Base-by-base conservation (phyloP, 75 land plant species). In the Cryptomeria japonica region DNA sequence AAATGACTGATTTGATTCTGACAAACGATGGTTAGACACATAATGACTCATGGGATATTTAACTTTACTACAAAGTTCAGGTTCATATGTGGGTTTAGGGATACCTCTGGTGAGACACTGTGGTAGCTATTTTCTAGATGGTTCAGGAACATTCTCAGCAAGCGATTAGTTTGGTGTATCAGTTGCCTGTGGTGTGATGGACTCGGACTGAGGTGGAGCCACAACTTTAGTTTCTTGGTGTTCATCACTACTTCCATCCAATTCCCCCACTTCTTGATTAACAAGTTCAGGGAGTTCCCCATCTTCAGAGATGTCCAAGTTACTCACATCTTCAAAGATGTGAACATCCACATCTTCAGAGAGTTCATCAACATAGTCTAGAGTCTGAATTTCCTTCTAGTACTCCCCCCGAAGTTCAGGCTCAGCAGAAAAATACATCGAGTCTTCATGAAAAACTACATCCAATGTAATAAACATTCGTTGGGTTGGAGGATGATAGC, bases 31-130 rank as follows among this genome's bases (percentile, higher is more conserved):
- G 78, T 70, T n/a, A 36, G 89, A 88, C 19, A 88, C 25, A 85
- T 47, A 88, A 16, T 86, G 76, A 11, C 16, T 76, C 16, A 88
- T 88, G 34, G 89, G 89, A 56, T 88, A 88, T 42, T 88, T 88
- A 44, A 44, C 34, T 46, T 88, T 73, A 15, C 80, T 15, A 5
- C 51, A 77, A 31, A 78, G 47, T 7, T 53, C 83, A 12, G 83
- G 89, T 86, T 88, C 89, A 88, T 88, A 88, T 41, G 75, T 46
- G 42, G 39, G 39, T 32, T 88, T 88, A 84, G 31, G 89, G 89
- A 46, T 84, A 36, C 6, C 89, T 58, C 51, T 84, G 34, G 53
- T 88, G 37, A 75, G 34, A n/a, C 77, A 13, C 9, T 75, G 1
- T 8, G 77, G 77, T 75, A 75, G 31, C 37, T n/a, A 1, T 75